These are phyloP conservation scores for Termitomyces sp. DNA, from an alignment of 768 basidiomycete species.

Conservation along the genomic window DNA sequence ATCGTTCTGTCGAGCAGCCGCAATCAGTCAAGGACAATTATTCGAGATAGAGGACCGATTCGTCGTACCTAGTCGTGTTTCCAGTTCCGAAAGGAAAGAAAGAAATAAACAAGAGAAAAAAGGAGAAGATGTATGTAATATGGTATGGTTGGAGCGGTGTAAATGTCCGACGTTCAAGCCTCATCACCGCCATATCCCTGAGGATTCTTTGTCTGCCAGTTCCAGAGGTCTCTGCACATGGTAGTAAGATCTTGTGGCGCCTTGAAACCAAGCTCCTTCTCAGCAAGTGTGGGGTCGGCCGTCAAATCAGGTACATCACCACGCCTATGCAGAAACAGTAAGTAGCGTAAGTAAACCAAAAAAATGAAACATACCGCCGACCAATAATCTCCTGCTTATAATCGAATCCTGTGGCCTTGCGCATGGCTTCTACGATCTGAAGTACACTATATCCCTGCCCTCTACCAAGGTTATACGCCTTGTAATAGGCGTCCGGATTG, in stretches of 20 bases:
- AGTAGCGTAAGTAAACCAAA: background rate
- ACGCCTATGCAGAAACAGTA: slow-evolving; percentile 41
- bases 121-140: background rate
- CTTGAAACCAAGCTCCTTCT: slow-evolving; percentile 90
- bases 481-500: slow-evolving; percentile 59
- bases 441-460: slow-evolving; percentile 90
- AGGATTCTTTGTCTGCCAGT: slow-evolving; percentile 95
- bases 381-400: slow-evolving; percentile 89
- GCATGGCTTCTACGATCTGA: slow-evolving; percentile 94
- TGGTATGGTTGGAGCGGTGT: background rate
- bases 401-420: slow-evolving; percentile 80
- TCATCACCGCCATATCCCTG: slow-evolving; percentile 48
- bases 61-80: background rate
- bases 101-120: background rate
- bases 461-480: slow-evolving; percentile 96
- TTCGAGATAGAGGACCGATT: background rate
- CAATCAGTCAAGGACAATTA: background rate
- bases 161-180: background rate
- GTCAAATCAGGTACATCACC: slow-evolving; percentile 97
- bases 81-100: background rate
- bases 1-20: background rate
- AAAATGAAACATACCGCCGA: slow-evolving; percentile 58
- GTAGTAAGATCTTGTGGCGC: slow-evolving; percentile 77
- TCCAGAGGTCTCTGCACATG: slow-evolving; percentile 98
- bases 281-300: slow-evolving; percentile 86